Percentiles rank a stretch among this genome's conserved stretches.
Evolutionary conservation across 1,284 basidiomycete species (phyloP).

Genomic region (Chalciporus sp.): DNA sequence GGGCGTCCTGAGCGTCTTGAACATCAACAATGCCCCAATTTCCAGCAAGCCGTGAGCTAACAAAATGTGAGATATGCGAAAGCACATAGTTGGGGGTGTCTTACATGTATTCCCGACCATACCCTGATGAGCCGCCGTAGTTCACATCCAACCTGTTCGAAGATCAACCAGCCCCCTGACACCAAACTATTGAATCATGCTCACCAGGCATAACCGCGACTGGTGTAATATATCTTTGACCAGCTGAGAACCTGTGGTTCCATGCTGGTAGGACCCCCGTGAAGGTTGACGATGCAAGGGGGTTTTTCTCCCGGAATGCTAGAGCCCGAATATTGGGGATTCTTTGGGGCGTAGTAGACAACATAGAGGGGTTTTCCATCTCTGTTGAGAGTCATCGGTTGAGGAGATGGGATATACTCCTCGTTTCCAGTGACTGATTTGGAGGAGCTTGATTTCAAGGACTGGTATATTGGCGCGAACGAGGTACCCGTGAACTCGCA

Average conservation of each 20-base stretch:
- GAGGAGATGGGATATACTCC: conserved; percentile 30
- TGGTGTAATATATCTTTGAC: conserved; percentile 35
- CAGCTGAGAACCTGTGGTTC: conserved; percentile 27
- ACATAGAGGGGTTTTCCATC: conserved; percentile 26
- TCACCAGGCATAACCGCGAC: conserved; percentile 38
- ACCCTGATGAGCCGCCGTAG: conserved; percentile 34
- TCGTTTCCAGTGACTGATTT: conserved; percentile 17
- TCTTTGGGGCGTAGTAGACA: conserved; percentile 34
- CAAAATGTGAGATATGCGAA: background rate
- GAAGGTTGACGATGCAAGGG: conserved; percentile 32
- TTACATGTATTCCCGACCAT: conserved; percentile 36
- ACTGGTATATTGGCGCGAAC: conserved; percentile 24
- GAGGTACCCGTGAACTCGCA: conserved; percentile 25
- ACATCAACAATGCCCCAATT: conserved; percentile 35
- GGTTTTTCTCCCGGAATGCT: conserved; percentile 30
- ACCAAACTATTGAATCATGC: background rate
- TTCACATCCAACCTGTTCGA: conserved; percentile 35
- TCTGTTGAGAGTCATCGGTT: conserved; percentile 27
- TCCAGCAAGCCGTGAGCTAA: conserved; percentile 32
- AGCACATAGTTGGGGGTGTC: background rate
- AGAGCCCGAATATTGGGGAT: conserved; percentile 31
- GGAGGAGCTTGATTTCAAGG: conserved; percentile 23
- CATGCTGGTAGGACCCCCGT: conserved; percentile 33
- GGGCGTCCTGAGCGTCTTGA: conserved; percentile 32
- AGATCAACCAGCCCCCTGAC: background rate